Evolutionary conservation across 1,139 yeast species (phyloP).

Genomic region (Candida glucosophila): DNA sequence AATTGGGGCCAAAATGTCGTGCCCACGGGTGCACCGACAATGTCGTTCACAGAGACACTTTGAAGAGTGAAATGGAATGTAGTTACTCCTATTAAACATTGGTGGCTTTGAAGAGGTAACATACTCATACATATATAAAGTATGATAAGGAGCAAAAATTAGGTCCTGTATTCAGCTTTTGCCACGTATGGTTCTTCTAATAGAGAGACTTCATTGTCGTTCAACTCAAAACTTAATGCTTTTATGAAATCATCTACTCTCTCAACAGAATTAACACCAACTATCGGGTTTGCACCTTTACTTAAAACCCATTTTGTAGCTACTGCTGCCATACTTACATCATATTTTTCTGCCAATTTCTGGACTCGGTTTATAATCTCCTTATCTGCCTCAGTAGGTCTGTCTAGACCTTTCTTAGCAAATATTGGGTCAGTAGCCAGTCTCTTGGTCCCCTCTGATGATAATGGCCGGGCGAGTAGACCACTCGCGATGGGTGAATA

Average conservation of each 20-base stretch:
- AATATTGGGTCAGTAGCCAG: constrained; percentile 4
- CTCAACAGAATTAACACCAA: constrained; percentile 42
- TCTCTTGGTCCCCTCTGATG: constrained; percentile 2
- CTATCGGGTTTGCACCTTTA: constrained; percentile 45
- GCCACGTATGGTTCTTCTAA: constrained; percentile 45
- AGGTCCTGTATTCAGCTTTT: constrained; percentile 4
- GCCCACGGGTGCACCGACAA: no score
- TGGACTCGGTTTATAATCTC: constrained; percentile 44
- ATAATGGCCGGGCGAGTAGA: constrained; percentile 31
- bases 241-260: constrained; percentile 48
- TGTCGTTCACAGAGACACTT: no score
- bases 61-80: no score
- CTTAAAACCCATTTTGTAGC: constrained; percentile 47
- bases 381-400: constrained; percentile 13
- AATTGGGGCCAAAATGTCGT: no score
- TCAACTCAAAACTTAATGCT: constrained; percentile 33
- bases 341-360: constrained; percentile 35
- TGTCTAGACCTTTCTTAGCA: constrained; percentile 5
- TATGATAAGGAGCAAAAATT: no score
- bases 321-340: constrained; percentile 42
- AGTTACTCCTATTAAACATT: no score
- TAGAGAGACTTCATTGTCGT: constrained; percentile 35
- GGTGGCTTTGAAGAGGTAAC: no score
- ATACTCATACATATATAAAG: constrained; percentile 1
- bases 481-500: constrained; percentile 48